These are phyloP conservation scores for Medicago truncatula DNA, from an alignment of 306 rosid genomes.

Conservation along the genomic window MtrunA17r5.0-ANR NC_053045.1:64685001-64685500, in stretches of 20 bases:
- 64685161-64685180: slow-evolving; percentile 21
- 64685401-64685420: not conserved
- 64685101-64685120: slow-evolving; percentile 4
- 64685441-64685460: not conserved
- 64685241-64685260: slow-evolving; percentile 12
- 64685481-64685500: slow-evolving; percentile 58
- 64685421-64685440: slow-evolving; percentile 10
- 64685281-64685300: not conserved
- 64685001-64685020: slow-evolving; percentile 81
- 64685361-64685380: not conserved
- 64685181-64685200: slow-evolving; percentile 19
- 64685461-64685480: slow-evolving; percentile 10
- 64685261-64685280: slow-evolving; percentile 16
- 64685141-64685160: slow-evolving; percentile 17
- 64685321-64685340: not conserved
- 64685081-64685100: not conserved
- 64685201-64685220: slow-evolving; percentile 26
- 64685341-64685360: slow-evolving; percentile 1
- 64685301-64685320: not conserved
- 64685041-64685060: not conserved
- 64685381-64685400: slow-evolving; percentile 3
- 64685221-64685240: not conserved
- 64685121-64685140: slow-evolving; percentile 22
- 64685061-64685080: slow-evolving; percentile 15
- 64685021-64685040: slow-evolving; percentile 35